Conservation (phyloP, 768 basidiomycete genomes). For the Termitomyces sp. region DNA sequence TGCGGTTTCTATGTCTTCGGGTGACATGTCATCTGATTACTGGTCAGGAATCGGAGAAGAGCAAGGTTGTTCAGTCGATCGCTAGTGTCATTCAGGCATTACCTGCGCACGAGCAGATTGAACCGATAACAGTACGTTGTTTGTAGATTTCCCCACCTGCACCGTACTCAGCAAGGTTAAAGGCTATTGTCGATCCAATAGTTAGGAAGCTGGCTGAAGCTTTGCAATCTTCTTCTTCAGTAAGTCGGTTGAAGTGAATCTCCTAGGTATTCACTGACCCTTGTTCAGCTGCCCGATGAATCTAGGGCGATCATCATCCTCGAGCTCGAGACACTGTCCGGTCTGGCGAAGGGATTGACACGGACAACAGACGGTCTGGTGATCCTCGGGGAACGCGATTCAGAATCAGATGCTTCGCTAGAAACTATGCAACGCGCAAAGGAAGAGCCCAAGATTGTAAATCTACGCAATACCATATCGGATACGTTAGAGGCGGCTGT, state of each 20-base stretch:
- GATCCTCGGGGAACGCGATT: conserved; percentile 49
- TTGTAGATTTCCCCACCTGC: background rate
- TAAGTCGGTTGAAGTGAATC: conserved; percentile 15
- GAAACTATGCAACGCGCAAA: conserved; percentile 56
- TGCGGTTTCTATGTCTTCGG: background rate
- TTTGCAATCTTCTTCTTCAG: conserved; percentile 47
- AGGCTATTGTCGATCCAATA: conserved; percentile 76
- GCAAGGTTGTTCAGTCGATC: conserved; percentile 88
- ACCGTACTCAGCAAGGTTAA: conserved; percentile 2
- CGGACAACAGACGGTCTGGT: conserved; percentile 63
- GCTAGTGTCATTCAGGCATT: conserved; percentile 91
- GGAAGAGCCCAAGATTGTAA: conserved; percentile 55
- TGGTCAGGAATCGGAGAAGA: conserved; percentile 72
- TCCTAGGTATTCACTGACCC: background rate
- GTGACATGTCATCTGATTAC: background rate
- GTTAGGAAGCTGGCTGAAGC: conserved; percentile 62
- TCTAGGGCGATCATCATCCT: conserved; percentile 59
- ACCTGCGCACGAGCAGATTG: conserved; percentile 70
- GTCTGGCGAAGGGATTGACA: conserved; percentile 84
- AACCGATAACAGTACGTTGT: conserved; percentile 60
- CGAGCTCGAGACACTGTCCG: conserved; percentile 76
- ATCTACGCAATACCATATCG: conserved; percentile 64
- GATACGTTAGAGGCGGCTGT: conserved; percentile 53
- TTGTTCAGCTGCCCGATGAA: conserved; percentile 61
- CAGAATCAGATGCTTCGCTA: conserved; percentile 42